Evolutionary conservation across 2,329 filamentous ascomycete genomes (phyloP).

Genomic region (Penicillium sp.): DNA sequence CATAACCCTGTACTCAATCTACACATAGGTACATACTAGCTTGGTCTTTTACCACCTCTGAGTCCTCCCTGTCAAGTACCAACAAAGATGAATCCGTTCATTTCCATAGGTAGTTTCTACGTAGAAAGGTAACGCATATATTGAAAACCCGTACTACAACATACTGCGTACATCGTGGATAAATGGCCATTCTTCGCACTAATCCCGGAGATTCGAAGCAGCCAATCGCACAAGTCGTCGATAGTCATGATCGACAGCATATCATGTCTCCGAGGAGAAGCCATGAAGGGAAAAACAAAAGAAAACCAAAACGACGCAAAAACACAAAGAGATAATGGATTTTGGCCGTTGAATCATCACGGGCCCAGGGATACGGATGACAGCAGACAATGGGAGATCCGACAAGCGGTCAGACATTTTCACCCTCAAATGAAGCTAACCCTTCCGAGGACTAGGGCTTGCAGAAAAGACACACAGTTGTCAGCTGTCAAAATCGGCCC

Average conservation of each 20-base stretch:
- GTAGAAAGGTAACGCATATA: neutral
- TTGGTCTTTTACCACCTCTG: neutral
- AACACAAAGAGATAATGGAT: neutral
- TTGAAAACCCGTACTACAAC: too few relatives aligned
- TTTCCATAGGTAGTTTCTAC: constrained; percentile 10
- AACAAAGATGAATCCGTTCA: constrained; percentile 13
- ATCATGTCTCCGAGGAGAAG: too few relatives aligned
- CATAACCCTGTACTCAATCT: neutral
- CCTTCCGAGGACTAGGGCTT: neutral
- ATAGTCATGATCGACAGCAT: too few relatives aligned
- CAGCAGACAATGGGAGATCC: constrained; percentile 3
- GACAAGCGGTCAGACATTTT: constrained; percentile 12
- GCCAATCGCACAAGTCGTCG: neutral
- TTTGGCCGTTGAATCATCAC: neutral
- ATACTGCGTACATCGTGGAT: neutral
- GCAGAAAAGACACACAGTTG: constrained; percentile 4
- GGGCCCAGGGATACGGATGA: constrained; percentile 1
- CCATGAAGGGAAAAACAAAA: too few relatives aligned
- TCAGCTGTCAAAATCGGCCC: constrained; percentile 8
- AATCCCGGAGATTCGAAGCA: neutral
- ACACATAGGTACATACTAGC: too few relatives aligned
- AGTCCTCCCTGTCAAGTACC: constrained; percentile 1
- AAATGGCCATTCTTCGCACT: neutral
- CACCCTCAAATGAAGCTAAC: neutral
- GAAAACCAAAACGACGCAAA: neutral